Evolutionary conservation across 306 rosid species (phyloP).

Genomic region (Gastrolobium bilobum): DNA sequence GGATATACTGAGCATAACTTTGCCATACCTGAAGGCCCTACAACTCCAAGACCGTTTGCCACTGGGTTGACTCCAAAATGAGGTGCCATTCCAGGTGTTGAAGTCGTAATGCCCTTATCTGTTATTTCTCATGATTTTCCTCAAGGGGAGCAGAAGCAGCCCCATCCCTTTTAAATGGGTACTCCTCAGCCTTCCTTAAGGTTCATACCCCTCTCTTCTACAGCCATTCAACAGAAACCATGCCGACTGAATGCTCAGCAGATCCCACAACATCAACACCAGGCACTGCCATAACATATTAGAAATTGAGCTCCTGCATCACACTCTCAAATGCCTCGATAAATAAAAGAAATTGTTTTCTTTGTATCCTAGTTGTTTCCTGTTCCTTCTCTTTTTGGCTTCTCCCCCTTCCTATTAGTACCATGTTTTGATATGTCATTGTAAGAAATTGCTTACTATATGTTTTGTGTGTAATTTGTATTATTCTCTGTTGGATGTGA

Average conservation of each 20-base stretch:
- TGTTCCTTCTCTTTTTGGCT: too few species aligned
- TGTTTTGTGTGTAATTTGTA: not conserved
- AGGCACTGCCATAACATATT: constrained; percentile 61
- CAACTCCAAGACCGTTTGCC: constrained; percentile 91
- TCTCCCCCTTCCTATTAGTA: too few species aligned
- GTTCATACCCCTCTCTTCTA: constrained; percentile 96
- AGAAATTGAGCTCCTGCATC: too few species aligned
- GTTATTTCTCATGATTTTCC: constrained; percentile 73
- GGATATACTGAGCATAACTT: constrained; percentile 90
- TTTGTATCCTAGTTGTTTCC: too few species aligned
- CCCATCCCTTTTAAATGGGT: constrained; percentile 79
- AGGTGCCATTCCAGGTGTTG: constrained; percentile 97
- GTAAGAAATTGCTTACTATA: too few species aligned
- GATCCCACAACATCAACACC: constrained; percentile 72
- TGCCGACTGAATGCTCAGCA: constrained; percentile 79
- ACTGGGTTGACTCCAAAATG: constrained; percentile 91
- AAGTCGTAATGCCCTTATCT: constrained; percentile 90
- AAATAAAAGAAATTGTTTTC: too few species aligned
- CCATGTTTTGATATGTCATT: too few species aligned
- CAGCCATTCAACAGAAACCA: constrained; percentile 73
- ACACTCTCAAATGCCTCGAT: too few species aligned
- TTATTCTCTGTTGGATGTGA: not conserved
- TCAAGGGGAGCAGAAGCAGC: constrained; percentile 87
- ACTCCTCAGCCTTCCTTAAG: constrained; percentile 98
- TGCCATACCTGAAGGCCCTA: constrained; percentile 79